Evolutionary conservation across 1,284 basidiomycete genomes (phyloP), one percentile per base, ranked within the genome.

Genomic region (Microbotryum intermedium): DNA sequence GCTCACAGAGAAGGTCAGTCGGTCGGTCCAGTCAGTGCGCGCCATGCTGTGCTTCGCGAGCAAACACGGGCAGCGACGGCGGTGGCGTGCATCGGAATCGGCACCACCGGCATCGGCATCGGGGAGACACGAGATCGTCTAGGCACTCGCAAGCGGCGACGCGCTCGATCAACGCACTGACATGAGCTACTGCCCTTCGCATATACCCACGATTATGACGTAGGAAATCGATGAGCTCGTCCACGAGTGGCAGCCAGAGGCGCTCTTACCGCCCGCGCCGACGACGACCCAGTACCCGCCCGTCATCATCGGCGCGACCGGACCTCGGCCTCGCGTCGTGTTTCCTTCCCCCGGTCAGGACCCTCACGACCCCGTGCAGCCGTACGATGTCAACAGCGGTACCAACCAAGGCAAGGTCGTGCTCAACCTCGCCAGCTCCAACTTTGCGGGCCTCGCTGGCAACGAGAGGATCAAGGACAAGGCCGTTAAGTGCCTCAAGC

Each of bases 141-240:
- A 39, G 34, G 34, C 34, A 16, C 34, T 18, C 34, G 34, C 34
- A 39, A 16, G 18, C 34, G 34, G 34, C 34, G 6, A 3, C 13
- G n/a, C n/a, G n/a, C 34, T 16, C 34, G 34, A 11, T 39, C 6
- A 16, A 13, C 10, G 34, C 13, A 39, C 34, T 39, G 34, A 39
- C 34, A 39, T 39, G 34, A 39, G 34, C 21, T 47, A 11, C 42
- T 58, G n/a, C n/a, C n/a, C n/a, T n/a, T n/a, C n/a, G n/a, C n/a
- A n/a, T n/a, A n/a, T n/a, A n/a, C n/a, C n/a, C n/a, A n/a, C n/a
- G n/a, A n/a, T 30, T 54, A 44, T n/a, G 18, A 39, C 6, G 6
- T 70, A 95, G 90, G 95, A 98, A 84, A 86, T 97, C 61, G 86
- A 97, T 73, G 94, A 98, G 71, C 82, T 98, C 44, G 90, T 99